A percentile compares a stretch with the other conserved stretches of the same genome.
Evolutionary conservation across 306 rosid species (phyloP).

Genomic region (Acacia melanoxylon): DNA sequence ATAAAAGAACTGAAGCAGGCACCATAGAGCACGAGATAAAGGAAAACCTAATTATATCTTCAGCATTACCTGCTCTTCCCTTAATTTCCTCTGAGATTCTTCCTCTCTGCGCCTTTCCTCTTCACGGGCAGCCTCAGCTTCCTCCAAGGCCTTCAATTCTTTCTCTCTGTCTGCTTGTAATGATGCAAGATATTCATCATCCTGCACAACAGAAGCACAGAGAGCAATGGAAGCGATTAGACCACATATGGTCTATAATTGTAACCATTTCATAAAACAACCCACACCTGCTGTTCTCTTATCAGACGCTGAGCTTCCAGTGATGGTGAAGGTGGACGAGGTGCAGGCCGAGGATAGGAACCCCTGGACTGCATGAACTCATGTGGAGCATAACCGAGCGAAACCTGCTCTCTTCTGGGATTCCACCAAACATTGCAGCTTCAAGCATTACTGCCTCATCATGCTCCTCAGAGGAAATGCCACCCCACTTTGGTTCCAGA

Average conservation of each 20-base stretch:
- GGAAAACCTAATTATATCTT: not conserved
- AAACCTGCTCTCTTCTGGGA: slow-evolving; percentile 76
- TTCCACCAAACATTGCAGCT: slow-evolving; percentile 99
- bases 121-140: slow-evolving; percentile 86
- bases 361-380: slow-evolving; percentile 59
- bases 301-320: slow-evolving; percentile 92
- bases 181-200: slow-evolving; percentile 96
- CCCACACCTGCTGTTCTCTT: slow-evolving; percentile 34
- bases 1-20: not conserved
- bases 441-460: slow-evolving; percentile 99
- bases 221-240: slow-evolving; percentile 9
- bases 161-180: slow-evolving; percentile 95
- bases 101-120: slow-evolving; percentile 78
- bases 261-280: not conserved
- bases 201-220: slow-evolving; percentile 54
- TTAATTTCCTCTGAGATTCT: slow-evolving; percentile 67
- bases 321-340: slow-evolving; percentile 90
- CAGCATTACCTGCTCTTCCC: slow-evolving; percentile 77
- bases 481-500: slow-evolving; percentile 84
- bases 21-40: not conserved
- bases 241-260: slow-evolving; percentile 12
- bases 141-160: slow-evolving; percentile 77
- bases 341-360: slow-evolving; percentile 45
- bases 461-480: slow-evolving; percentile 92
- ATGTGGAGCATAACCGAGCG: slow-evolving; percentile 70